A percentile compares a stretch with the other conserved stretches of the same genome.
Conservation (phyloP, 371 early-diverging fungal genomes). For the Haplosporangium sp. region DNA sequence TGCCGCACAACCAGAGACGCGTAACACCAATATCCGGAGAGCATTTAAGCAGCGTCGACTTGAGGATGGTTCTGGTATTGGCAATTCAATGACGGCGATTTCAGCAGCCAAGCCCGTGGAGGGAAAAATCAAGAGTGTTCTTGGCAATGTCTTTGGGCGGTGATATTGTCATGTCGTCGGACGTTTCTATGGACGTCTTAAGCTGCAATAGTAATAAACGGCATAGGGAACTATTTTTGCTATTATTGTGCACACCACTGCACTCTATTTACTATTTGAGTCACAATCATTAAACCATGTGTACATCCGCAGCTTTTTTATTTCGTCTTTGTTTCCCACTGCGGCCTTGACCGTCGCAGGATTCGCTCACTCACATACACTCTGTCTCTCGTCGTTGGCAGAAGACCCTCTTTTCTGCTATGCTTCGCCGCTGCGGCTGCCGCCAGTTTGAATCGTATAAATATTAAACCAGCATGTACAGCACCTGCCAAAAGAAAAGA, state of each 20-base stretch:
- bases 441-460: no score
- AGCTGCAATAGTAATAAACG: not conserved
- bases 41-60: slow-evolving; percentile 72
- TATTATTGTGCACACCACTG: not conserved
- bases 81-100: not conserved
- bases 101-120: slow-evolving; percentile 10
- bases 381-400: no score
- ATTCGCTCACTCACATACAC: no score
- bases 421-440: no score
- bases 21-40: slow-evolving; percentile 61
- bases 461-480: no score
- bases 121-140: slow-evolving; percentile 51
- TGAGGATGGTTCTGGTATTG: slow-evolving; percentile 2
- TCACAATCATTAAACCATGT: no score
- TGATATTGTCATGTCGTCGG: not conserved
- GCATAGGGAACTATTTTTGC: not conserved
- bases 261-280: not conserved
- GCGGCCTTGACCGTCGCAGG: no score
- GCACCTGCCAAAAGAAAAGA: no score
- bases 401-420: no score
- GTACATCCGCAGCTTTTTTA: no score
- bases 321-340: no score
- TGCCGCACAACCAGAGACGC: slow-evolving; percentile 6
- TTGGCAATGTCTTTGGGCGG: slow-evolving; percentile 52
- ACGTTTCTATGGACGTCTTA: not conserved